Percentiles rank a stretch among this genome's conserved stretches.
phyloP scores from a whole-genome alignment of 2,329 filamentous ascomycete species.

The Penicillium carneum region DNA sequence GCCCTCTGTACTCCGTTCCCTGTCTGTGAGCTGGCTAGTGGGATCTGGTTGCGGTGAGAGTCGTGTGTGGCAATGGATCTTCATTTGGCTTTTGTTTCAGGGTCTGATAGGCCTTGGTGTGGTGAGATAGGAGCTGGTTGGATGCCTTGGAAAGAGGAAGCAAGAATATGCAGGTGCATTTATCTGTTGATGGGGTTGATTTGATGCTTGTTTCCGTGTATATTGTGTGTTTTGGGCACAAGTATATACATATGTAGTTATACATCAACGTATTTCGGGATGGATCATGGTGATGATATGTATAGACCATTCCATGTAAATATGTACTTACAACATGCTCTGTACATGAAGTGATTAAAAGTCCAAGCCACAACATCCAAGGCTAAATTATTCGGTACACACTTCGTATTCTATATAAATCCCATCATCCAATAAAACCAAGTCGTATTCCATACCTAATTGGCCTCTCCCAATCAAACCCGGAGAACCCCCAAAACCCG shows the following conservation, averaged over 20 bases:
- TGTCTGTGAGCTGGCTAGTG: conserved; percentile 1
- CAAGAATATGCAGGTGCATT: conserved; percentile 1
- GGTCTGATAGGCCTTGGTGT: not conserved
- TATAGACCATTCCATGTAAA: not conserved
- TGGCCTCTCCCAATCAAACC: not conserved
- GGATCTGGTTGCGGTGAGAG: not conserved
- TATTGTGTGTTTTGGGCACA: not conserved
- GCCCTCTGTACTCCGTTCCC: not conserved
- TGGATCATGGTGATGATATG: not conserved
- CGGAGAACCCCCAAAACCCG: not conserved
- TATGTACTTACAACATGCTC: not conserved
- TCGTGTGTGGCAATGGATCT: not conserved
- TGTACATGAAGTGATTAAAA: not conserved
- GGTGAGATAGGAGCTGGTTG: not conserved
- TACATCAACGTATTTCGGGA: not conserved
- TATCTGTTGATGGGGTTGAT: not conserved
- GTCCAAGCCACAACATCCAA: not conserved
- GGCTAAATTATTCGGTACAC: not conserved
- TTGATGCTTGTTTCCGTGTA: not conserved
- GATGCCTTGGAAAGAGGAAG: not conserved
- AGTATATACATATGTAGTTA: not conserved
- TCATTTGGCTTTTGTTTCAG: not conserved
- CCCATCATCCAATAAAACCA: not conserved
- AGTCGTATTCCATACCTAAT: not conserved
- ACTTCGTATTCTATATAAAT: not conserved